Evolutionary conservation across 192 early-diverging fungal genomes (phyloP), one percentile per base, ranked within the genome.

Genomic region (Radiomyces spectabilis): DNA sequence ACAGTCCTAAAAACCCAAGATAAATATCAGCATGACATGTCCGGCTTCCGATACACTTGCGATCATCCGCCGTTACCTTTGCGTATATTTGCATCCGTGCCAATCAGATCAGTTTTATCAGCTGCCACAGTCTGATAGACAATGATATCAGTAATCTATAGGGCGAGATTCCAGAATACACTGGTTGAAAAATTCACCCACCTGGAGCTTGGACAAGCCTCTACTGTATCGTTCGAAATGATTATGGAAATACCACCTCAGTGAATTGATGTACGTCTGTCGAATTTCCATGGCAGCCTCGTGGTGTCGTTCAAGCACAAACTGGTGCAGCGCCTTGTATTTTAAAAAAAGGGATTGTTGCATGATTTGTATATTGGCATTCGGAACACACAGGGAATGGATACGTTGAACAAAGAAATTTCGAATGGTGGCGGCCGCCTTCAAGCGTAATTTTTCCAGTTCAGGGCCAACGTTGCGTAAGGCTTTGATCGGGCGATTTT

Each of bases 341-440:
- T 94, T 95, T 16, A 95, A 65, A 16, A 99, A 78, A 10, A 90
- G 76, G 5, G 85, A 94, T 65, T 91, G 87, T 69, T 99, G 96
- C 56, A 95, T 72, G 9, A 97, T 89, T 48, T 89, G 82, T 15
- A 97, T 83, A 57, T 97, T 99, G 47, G 96, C 91, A 66, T 88
- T 95, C 15, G 92, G 87, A 38, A 87, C 80, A 51, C 86, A 82
- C 41, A 99, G 76, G 4, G 81, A 78, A 45, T 93, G 89, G 56
- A 96, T 95, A 59, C 87, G 86, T 38, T 80, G 80, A 21, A 94
- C 63, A 42, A 97, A 75, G 53, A 91, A 97, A 35, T 93, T 88
- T 9, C 94, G 83, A 51, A 94, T 85, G 56, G 88, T 92, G 33
- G 83, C 81, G 5, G 87, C 75, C 12, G 92, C 87, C 72, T 85